These are phyloP conservation scores for Petunia axillaris DNA, from an alignment of 257 asterid genomes.

Conservation along the genomic window DNA sequence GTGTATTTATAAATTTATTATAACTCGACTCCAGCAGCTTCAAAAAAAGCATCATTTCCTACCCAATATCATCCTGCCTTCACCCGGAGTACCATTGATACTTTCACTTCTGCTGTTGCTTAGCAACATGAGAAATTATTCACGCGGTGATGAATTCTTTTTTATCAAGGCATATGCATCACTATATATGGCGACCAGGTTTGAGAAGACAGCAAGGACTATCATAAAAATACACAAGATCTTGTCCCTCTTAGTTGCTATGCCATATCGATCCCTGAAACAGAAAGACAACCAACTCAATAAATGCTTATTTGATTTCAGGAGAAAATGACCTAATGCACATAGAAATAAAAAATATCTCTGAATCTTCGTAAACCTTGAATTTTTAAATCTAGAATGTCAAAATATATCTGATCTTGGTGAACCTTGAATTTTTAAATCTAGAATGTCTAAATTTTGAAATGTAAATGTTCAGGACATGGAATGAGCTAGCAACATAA, in stretches of 20 bases:
- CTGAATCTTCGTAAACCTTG: not conserved
- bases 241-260: conserved; percentile 80
- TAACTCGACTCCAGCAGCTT: conserved; percentile 24
- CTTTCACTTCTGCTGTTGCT: conserved; percentile 12
- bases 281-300: conserved; percentile 21
- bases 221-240: conserved; percentile 71
- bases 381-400: not conserved
- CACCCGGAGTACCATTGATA: conserved; percentile 23
- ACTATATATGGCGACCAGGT: conserved; percentile 84
- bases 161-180: conserved; percentile 87
- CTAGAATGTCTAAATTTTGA: not conserved
- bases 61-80: conserved; percentile 25
- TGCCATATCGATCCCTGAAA: conserved; percentile 84
- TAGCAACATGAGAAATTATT: conserved; percentile 37
- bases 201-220: conserved; percentile 82
- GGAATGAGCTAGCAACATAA: conserved; percentile 11
- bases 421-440: not conserved
- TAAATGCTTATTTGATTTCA: not conserved
- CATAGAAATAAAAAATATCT: not conserved
- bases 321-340: too few relatives aligned
- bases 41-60: conserved; percentile 17
- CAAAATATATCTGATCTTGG: not conserved
- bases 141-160: conserved; percentile 59
- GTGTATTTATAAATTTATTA: conserved; percentile 27
- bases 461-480: not conserved